Base-by-base conservation (phyloP, 306 rosid species). In the Cucurbita moschata region DNA sequence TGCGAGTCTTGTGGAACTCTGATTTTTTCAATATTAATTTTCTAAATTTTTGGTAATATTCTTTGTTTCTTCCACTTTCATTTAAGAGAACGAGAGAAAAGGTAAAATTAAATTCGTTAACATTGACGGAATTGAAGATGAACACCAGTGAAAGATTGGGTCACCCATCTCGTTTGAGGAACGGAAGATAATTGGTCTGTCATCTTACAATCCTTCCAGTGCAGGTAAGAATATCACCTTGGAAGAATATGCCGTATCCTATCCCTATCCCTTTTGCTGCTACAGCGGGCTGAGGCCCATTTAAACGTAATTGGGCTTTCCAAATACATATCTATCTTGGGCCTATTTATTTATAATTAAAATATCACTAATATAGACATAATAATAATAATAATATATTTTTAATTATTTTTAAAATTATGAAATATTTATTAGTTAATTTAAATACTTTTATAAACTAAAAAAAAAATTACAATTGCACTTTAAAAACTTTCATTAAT, bases 1-100 rank as follows among this genome's bases (percentile, higher is more conserved):
- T 82, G 76, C 57, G 73, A 68, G 57, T 46, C 14, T 46, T 13
- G 56, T 67, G 57, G 72, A 53, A 66, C 37, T 21, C 23, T 3
- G 72, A 11, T 66, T 66, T 61, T 66, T 66, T 5, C 72, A 42
- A 66, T 66, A 38, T 62, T 38, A 18, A 8, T 19, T 43, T 66
- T 66, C 38, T 66, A 43, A 43, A 4, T 19, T 43, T 19, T 0
- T 0, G 2, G 16, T 26, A 18, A 43, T 66, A 40, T 65, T 39
- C 23, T 63, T 63, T 8, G 68, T 62, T 16, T 50, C 18, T 50
- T 50, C 54, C 54, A 50, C 13, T 4, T 12, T 9, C 39, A 15
- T 6, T 7, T 16, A 62, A 7, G 69, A 63, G 69, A 15, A 15
- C 70, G 52, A 64, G 16, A 10, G 21, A 15, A 2, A 42, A 44